phyloP scores from a whole-genome alignment of 2,329 filamentous ascomycete genomes.

The Colletotrichum coccodes region DNA sequence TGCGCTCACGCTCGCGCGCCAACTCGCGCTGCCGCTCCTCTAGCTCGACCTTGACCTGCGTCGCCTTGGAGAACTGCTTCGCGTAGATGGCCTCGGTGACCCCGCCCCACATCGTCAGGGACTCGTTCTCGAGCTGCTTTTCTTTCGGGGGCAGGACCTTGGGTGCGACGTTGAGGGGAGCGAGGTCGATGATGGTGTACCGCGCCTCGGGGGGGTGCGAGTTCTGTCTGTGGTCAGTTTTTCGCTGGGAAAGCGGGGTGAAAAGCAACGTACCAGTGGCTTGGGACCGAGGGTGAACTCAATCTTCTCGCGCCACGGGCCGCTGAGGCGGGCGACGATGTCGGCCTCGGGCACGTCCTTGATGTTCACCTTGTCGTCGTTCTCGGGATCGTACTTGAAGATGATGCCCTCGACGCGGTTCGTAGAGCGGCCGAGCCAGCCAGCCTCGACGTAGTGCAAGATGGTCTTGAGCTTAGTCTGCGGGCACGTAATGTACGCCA shows the following conservation, averaged over 20 bases:
- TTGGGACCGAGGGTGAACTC: constrained; percentile 70
- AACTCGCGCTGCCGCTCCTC: constrained; percentile 91
- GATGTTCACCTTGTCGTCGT: constrained; percentile 81
- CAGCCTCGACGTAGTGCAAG: constrained; percentile 91
- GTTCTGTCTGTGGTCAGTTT: constrained; percentile 41
- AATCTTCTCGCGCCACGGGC: constrained; percentile 83
- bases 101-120: constrained; percentile 84
- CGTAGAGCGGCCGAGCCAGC: constrained; percentile 91
- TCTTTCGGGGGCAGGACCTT: constrained; percentile 84
- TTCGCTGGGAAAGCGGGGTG: constrained; percentile 18
- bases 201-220: constrained; percentile 67
- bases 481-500: constrained; percentile 89
- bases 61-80: constrained; percentile 88
- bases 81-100: constrained; percentile 87
- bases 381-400: constrained; percentile 89
- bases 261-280: constrained; percentile 64
- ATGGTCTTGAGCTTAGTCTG: constrained; percentile 93
- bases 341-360: constrained; percentile 89
- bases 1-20: constrained; percentile 80
- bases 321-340: constrained; percentile 82
- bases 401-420: constrained; percentile 93
- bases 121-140: constrained; percentile 88
- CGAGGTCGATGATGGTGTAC: constrained; percentile 85
- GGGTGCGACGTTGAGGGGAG: constrained; percentile 80
- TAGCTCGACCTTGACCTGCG: constrained; percentile 86